A percentile compares a stretch with the other conserved stretches of the same genome.
These are phyloP conservation scores for Cutaneotrichosporon cavernicola DNA, from an alignment of 1,284 basidiomycete species.

Conservation along the genomic window DNA sequence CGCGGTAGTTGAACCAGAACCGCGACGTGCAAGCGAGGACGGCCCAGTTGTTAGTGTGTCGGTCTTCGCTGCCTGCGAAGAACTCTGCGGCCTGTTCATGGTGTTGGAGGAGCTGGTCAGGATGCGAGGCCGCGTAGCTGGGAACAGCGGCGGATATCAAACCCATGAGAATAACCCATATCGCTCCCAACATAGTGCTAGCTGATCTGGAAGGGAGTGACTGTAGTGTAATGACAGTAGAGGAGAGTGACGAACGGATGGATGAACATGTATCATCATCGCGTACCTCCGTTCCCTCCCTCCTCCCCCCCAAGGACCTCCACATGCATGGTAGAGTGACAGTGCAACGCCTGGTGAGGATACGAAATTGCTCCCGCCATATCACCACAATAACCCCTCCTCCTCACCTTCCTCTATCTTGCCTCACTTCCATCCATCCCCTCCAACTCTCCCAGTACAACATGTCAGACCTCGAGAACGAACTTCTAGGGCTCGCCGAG, in stretches of 20 bases:
- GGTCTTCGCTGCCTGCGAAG: slow-evolving; percentile 17
- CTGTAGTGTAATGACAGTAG: not conserved
- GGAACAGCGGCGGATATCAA: not conserved
- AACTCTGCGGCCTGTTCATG: slow-evolving; percentile 4
- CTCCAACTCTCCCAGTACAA: not conserved
- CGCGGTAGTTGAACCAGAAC: slow-evolving; percentile 98
- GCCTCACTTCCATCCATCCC: not conserved
- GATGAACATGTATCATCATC: not conserved
- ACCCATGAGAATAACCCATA: not conserved
- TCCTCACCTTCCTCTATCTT: not conserved
- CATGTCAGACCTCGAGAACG: slow-evolving; percentile 53
- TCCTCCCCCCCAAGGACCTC: not conserved
- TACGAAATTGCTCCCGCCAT: not conserved
- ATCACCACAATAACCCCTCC: not conserved
- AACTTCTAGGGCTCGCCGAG: slow-evolving; percentile 53
- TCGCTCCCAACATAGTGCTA: not conserved
- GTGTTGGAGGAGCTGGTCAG: not conserved
- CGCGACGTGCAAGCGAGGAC: slow-evolving; percentile 90
- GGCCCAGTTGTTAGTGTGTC: slow-evolving; percentile 97
- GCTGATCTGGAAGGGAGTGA: not conserved
- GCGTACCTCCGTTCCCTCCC: no score
- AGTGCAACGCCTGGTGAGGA: not conserved
- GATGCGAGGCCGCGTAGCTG: not conserved
- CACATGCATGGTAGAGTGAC: not conserved
- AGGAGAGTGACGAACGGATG: not conserved